A percentile compares a stretch with the other conserved stretches of the same genome.
phyloP scores from a whole-genome alignment of 306 rosid genomes.

The Prinsepia uniflora region DNA sequence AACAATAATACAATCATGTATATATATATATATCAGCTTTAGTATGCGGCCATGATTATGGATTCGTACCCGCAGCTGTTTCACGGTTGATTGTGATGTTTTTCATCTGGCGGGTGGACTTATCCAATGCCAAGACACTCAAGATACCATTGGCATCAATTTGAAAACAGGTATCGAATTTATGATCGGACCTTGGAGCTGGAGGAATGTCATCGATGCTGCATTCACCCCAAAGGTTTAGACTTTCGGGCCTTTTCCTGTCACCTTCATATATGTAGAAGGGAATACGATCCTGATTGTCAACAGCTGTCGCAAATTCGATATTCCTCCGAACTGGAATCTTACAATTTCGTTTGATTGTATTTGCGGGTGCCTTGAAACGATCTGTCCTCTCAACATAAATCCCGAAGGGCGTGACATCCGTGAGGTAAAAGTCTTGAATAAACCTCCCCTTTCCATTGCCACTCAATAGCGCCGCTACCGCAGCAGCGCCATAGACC shows the following conservation, averaged over 20 bases:
- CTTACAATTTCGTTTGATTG: neutral
- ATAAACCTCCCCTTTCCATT: neutral
- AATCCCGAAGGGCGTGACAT: neutral
- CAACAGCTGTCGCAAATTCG: fast-evolving
- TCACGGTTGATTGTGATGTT: neutral
- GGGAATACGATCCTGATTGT: neutral
- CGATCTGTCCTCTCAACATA: neutral
- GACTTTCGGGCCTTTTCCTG: neutral
- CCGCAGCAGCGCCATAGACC: neutral
- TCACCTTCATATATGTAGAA: neutral
- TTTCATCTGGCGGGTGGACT: neutral
- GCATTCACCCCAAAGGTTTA: neutral
- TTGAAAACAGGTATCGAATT: neutral
- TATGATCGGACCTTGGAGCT: neutral
- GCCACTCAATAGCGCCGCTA: neutral
- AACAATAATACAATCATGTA: too few relatives aligned
- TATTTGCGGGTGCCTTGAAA: neutral
- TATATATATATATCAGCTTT: too few relatives aligned
- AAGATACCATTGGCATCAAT: slow-evolving; percentile 3
- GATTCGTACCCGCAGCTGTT: too few relatives aligned
- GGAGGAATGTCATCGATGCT: neutral
- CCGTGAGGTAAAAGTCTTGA: neutral
- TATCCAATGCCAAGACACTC: neutral
- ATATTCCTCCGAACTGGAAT: neutral
- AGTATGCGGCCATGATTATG: too few relatives aligned